Evolutionary conservation across 2,329 filamentous ascomycete species (phyloP).

Genomic region (Alternaria hordeiaustralica): DNA sequence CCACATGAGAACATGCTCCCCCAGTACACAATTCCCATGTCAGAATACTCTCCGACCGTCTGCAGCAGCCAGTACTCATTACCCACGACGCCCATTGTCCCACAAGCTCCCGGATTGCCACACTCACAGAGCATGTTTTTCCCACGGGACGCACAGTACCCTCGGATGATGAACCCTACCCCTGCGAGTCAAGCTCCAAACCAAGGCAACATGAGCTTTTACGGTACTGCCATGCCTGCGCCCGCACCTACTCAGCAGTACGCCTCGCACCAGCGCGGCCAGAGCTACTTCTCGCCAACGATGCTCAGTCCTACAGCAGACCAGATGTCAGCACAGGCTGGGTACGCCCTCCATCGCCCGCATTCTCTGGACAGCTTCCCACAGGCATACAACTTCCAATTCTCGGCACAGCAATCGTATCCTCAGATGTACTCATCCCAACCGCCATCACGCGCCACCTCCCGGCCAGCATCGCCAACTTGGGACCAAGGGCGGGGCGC

Average conservation of each 20-base stretch:
- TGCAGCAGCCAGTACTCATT: constrained; percentile 34
- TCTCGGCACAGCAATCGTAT: constrained; percentile 24
- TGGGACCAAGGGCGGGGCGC: constrained; percentile 35
- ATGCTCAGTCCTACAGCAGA: constrained; percentile 31
- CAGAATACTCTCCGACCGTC: constrained; percentile 31
- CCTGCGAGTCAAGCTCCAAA: constrained; percentile 15
- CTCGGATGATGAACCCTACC: constrained; percentile 16
- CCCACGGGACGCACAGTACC: constrained; percentile 21
- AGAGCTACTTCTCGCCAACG: constrained; percentile 27
- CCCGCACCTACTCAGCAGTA: constrained; percentile 18
- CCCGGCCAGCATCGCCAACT: constrained; percentile 36
- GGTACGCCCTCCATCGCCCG: constrained; percentile 31
- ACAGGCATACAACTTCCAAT: constrained; percentile 26
- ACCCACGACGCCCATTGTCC: constrained; percentile 34
- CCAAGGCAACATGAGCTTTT: constrained; percentile 18
- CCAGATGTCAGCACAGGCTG: constrained; percentile 20
- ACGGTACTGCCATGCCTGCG: constrained; percentile 11
- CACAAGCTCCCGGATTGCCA: constrained; percentile 25
- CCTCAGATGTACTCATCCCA: constrained; percentile 35
- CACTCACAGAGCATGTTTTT: constrained; percentile 29
- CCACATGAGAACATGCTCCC: constrained; percentile 19
- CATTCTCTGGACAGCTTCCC: constrained; percentile 36
- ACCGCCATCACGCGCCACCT: constrained; percentile 30
- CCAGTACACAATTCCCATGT: constrained; percentile 24
- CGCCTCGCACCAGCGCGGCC: constrained; percentile 25